Base-by-base conservation (phyloP, 306 rosid species). In the Vigna radiata region DNA sequence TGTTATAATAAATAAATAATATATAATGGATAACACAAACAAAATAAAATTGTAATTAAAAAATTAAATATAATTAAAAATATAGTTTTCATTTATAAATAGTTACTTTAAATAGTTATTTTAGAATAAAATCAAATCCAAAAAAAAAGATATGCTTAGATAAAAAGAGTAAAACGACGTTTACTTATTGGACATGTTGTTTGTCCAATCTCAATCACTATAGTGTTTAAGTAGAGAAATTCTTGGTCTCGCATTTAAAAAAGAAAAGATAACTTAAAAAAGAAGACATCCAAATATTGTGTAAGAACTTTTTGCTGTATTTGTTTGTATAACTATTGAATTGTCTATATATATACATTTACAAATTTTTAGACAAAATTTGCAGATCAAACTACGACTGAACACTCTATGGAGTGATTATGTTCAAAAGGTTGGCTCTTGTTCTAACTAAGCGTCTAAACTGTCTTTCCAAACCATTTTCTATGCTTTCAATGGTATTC, bases 371-470 rank as follows among this genome's bases (percentile, higher is more conserved):
- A 47, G 66, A 6, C 52, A 25, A 77, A 80, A 77, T 29, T 61
- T 70, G 72, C 15, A 71, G 47, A 49, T 4, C 17, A 7, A 41
- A 77, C 8, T 18, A 11, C 16, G n/a, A n/a, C n/a, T n/a, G n/a
- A n/a, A n/a, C n/a, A 0, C 12, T 23, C 29, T 58, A 58, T 50
- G 86, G 90, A 53, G 91, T 85, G 64, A 84, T 70, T 44, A 88
- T 82, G 86, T 91, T 91, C 85, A 89, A 69, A 39, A 91, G 89
- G 5, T 73, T 80, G 65, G 88, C 77, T 79, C 93, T 91, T 6
- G 84, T 73, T 54, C 76, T 91, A 9, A 91, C 79, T 87, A 91
- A 69, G 58, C 77, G 76, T 88, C 90, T 86, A 75, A 82, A 88
- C 58, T 88, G 7, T 7, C 59, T 68, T 29, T 81, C 91, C 77